Evolutionary conservation across 2,329 filamentous ascomycete genomes (phyloP), one percentile per base, ranked within the genome.

Genomic region (Pyrenophora tritici-repentis): DNA sequence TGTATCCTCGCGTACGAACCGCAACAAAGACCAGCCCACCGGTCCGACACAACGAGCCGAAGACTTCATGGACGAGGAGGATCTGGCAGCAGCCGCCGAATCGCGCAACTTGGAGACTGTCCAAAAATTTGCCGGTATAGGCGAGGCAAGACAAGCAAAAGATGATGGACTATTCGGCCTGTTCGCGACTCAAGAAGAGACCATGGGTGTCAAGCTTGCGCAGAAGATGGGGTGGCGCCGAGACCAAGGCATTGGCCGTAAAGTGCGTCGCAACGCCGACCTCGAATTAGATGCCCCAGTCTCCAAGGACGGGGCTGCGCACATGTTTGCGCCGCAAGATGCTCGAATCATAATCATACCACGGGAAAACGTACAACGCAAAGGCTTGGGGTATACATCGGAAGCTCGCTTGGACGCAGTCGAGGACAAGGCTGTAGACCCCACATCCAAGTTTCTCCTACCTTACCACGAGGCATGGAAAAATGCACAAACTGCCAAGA

Each of bases 1-100:
- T 73, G 87, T 96, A 8, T 97, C 93, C 6, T 97, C 92, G 43
- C 88, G 94, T 18, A 78, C 84, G 33, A 90, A 90, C 65, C 88
- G 91, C 48, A 85, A 82, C 58, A 90, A 89, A 68, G 83, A 89
- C 77, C 80, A 78, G 29, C 52, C 79, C n/a, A 80, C 83, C 56
- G 62, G 75, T 2, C 61, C 62, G 16, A 75, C 81, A 57, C 86
- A 89, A 68, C 85, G 86, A 40, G 84, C 86, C 0, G 91, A 97
- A 72, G 92, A 97, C 68, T 97, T 92, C 64, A 99, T 99, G 94
- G 94, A 99, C 66, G 93, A 96, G 35, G 94, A 99, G 71, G 94
- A 99, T 73, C 79, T 96, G 29, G 89, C 88, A 6, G 91, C 96
- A 70, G 89, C 87, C 0, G 90, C 89, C 50, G 91, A 96, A 73